These are phyloP conservation scores for Coemansia sp. DNA, from an alignment of 192 early-diverging fungal genomes.

Conservation along the genomic window DNA sequence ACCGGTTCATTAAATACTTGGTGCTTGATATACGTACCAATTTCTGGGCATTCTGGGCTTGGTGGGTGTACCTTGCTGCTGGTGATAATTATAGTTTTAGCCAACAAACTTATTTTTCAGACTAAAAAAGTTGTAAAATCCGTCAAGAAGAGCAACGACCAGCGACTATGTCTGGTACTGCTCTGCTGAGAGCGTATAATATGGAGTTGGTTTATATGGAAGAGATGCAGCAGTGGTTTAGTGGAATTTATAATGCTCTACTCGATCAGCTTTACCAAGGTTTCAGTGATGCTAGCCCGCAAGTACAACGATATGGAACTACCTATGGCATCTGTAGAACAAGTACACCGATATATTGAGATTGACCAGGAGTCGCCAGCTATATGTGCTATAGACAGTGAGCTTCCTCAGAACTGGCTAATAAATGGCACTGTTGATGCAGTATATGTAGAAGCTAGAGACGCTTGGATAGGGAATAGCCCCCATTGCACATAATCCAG, in stretches of 20 bases:
- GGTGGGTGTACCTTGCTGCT: conserved; percentile 70
- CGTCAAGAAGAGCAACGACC: conserved; percentile 61
- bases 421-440: too few relatives aligned
- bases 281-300: conserved; percentile 69
- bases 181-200: conserved; percentile 76
- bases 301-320: conserved; percentile 73
- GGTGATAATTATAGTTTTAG: conserved; percentile 54
- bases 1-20: conserved; percentile 59
- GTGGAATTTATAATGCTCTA: conserved; percentile 80
- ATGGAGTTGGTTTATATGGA: conserved; percentile 64
- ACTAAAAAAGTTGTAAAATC: conserved; percentile 56
- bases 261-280: conserved; percentile 71
- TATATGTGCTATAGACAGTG: conserved; percentile 47
- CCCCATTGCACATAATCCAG: conserved; percentile 88
- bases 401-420: conserved; percentile 42
- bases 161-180: conserved; percentile 64
- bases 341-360: conserved; percentile 69
- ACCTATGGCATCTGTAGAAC: conserved; percentile 74
- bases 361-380: conserved; percentile 75
- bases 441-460: conserved; percentile 32
- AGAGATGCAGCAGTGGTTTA: conserved; percentile 61
- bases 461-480: conserved; percentile 71
- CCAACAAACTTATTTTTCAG: conserved; percentile 49
- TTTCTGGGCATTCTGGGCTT: conserved; percentile 77
- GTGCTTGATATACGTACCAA: conserved; percentile 63